phyloP scores from a whole-genome alignment of 1,139 yeast species.

The Eremothecium cymbalariae region DNA sequence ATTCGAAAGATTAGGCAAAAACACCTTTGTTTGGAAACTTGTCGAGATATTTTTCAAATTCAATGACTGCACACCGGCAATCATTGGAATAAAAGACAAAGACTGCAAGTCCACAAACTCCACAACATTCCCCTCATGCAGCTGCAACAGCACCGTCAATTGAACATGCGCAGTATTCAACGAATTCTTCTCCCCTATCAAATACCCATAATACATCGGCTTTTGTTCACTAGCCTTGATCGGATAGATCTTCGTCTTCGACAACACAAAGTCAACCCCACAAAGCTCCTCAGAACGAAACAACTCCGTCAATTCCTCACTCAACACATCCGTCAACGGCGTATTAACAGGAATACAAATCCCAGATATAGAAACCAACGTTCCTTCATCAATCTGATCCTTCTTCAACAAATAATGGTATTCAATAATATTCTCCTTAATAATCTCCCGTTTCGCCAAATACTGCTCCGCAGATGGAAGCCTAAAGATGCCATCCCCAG shows the following conservation, averaged over 20 bases:
- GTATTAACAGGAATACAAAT: slow-evolving; percentile 5
- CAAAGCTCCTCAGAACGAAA: slow-evolving; percentile 3
- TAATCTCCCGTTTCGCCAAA: slow-evolving; percentile 4
- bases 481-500: slow-evolving; percentile 4
- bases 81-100: slow-evolving; percentile 8
- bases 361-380: slow-evolving; percentile 2
- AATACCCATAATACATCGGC: slow-evolving; percentile 5
- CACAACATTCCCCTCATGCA: slow-evolving; percentile 5
- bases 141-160: slow-evolving; percentile 6
- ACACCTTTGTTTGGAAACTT: slow-evolving; percentile 8
- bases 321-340: neutral
- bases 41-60: slow-evolving; percentile 7
- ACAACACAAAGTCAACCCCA: slow-evolving; percentile 4
- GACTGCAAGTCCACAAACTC: slow-evolving; percentile 6
- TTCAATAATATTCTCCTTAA: slow-evolving; percentile 4
- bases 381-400: neutral
- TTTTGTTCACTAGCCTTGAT: slow-evolving; percentile 3
- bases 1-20: slow-evolving; percentile 8
- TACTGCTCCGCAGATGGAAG: slow-evolving; percentile 2
- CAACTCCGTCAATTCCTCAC: neutral
- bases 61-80: slow-evolving; percentile 7
- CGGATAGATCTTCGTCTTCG: slow-evolving; percentile 5
- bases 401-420: slow-evolving; percentile 4
- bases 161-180: slow-evolving; percentile 6
- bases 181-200: slow-evolving; percentile 4